A percentile compares a stretch with the other conserved stretches of the same genome.
Conservation (phyloP, 805 yeast genomes). For the Candida adriatica region DNA sequence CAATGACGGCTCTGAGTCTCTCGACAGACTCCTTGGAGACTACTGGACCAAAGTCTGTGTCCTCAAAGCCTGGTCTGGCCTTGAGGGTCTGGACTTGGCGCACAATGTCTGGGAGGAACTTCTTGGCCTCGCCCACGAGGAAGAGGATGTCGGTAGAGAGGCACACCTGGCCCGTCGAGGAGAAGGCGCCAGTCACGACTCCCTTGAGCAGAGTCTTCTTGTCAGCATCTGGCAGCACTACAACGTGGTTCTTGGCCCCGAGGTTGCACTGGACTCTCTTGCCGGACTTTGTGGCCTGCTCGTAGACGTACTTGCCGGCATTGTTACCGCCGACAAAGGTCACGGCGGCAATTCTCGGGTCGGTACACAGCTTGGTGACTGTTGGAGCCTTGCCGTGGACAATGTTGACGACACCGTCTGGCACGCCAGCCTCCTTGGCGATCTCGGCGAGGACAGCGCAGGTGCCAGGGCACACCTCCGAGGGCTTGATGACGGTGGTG, state of each 20-base stretch:
- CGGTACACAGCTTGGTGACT: slow-evolving; percentile 63
- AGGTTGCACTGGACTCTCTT: slow-evolving; percentile 73
- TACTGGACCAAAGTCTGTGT: slow-evolving; percentile 66
- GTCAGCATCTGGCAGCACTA: slow-evolving; percentile 68
- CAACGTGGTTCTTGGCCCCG: slow-evolving; percentile 75
- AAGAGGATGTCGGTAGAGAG: slow-evolving; percentile 72
- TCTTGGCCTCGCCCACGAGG: slow-evolving; percentile 57
- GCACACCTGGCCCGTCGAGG: slow-evolving; percentile 83
- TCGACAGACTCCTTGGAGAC: slow-evolving; percentile 52
- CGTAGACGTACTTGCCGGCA: slow-evolving; percentile 70
- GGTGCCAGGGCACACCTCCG: slow-evolving; percentile 79
- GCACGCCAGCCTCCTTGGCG: slow-evolving; percentile 67
- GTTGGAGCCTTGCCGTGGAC: slow-evolving; percentile 71
- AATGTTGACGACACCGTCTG: slow-evolving; percentile 64
- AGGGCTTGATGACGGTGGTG: slow-evolving; percentile 61
- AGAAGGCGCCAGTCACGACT: slow-evolving; percentile 69
- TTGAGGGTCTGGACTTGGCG: slow-evolving; percentile 48
- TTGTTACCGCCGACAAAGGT: slow-evolving; percentile 76
- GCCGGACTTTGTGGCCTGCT: slow-evolving; percentile 57
- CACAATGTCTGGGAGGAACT: slow-evolving; percentile 57
- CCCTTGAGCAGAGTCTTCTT: slow-evolving; percentile 57
- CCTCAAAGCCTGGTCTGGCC: slow-evolving; percentile 62
- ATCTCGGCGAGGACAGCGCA: slow-evolving; percentile 69
- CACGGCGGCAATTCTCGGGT: slow-evolving; percentile 68
- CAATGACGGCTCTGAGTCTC: slow-evolving; percentile 50